Evolutionary conservation across 2,329 filamentous ascomycete genomes (phyloP).

Genomic region (Nemania diffusa): DNA sequence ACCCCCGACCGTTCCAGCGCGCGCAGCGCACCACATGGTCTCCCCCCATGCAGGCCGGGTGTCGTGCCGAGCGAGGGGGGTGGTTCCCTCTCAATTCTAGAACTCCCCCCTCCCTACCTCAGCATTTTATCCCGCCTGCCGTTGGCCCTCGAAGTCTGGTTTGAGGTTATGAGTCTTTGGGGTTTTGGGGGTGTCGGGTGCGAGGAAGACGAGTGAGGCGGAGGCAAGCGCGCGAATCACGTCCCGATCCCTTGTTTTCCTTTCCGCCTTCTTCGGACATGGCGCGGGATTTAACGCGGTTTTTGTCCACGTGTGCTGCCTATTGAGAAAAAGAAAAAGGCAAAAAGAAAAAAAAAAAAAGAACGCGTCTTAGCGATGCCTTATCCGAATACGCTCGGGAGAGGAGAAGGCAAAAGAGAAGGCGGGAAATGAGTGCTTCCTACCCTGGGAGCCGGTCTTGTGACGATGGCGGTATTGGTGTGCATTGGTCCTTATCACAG

Average conservation of each 20-base stretch:
- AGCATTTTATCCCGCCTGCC: no score
- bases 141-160: no score
- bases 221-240: slow-evolving; percentile 13
- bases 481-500: background rate
- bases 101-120: background rate
- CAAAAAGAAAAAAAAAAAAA: background rate
- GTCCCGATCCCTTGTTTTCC: no score
- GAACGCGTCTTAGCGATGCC: background rate
- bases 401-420: background rate
- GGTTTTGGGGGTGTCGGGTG: no score
- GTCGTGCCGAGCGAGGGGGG: background rate
- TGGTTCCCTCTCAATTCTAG: background rate
- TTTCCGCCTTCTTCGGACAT: background rate
- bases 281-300: background rate
- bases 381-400: background rate
- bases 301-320: background rate
- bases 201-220: background rate
- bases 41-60: background rate
- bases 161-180: no score
- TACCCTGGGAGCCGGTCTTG: background rate
- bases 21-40: background rate
- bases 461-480: background rate
- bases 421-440: background rate
- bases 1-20: no score
- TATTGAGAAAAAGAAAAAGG: background rate